Conservation (phyloP, 2,329 filamentous ascomycete genomes). For the Pyrenophora graminea region DNA sequence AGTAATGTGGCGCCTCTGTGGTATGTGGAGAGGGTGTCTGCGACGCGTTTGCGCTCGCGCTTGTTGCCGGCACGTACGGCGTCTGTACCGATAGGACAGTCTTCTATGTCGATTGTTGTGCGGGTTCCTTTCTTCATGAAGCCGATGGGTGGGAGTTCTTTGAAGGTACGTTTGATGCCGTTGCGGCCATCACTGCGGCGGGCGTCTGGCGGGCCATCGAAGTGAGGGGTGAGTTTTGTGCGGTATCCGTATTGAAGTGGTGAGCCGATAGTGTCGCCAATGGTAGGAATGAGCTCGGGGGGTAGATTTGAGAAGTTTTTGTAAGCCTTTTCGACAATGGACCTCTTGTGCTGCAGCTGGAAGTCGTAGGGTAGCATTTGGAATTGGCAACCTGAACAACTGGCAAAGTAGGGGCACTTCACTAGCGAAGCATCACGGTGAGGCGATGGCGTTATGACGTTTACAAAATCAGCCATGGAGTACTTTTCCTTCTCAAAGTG, state of each 20-base stretch:
- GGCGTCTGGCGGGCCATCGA: slow-evolving; percentile 72
- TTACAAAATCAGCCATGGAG: slow-evolving; percentile 79
- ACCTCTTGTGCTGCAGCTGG: slow-evolving; percentile 82
- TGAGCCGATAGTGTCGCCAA: slow-evolving; percentile 85
- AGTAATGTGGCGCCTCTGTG: slow-evolving; percentile 84
- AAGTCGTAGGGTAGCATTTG: slow-evolving; percentile 92
- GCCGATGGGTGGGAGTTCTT: slow-evolving; percentile 76
- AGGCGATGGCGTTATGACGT: slow-evolving; percentile 72
- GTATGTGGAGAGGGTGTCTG: slow-evolving; percentile 71
- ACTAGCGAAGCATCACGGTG: slow-evolving; percentile 77
- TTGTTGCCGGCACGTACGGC: slow-evolving; percentile 80
- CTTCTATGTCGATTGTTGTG: slow-evolving; percentile 88
- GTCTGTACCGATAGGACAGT: slow-evolving; percentile 92
- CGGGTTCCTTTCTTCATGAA: slow-evolving; percentile 87
- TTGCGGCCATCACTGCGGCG: slow-evolving; percentile 53
- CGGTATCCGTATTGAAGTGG: slow-evolving; percentile 92
- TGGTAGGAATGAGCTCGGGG: slow-evolving; percentile 71
- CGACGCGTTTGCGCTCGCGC: slow-evolving; percentile 76
- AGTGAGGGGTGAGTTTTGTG: slow-evolving; percentile 96
- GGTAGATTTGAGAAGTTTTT: slow-evolving; percentile 85
- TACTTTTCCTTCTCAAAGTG: slow-evolving; percentile 70
- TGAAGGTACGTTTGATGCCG: slow-evolving; percentile 61
- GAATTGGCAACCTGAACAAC: slow-evolving; percentile 90
- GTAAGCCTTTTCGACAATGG: slow-evolving; percentile 89
- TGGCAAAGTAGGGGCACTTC: slow-evolving; percentile 82